phyloP scores from a whole-genome alignment of 768 basidiomycete genomes.

The Hypholoma sublateritium region DNA sequence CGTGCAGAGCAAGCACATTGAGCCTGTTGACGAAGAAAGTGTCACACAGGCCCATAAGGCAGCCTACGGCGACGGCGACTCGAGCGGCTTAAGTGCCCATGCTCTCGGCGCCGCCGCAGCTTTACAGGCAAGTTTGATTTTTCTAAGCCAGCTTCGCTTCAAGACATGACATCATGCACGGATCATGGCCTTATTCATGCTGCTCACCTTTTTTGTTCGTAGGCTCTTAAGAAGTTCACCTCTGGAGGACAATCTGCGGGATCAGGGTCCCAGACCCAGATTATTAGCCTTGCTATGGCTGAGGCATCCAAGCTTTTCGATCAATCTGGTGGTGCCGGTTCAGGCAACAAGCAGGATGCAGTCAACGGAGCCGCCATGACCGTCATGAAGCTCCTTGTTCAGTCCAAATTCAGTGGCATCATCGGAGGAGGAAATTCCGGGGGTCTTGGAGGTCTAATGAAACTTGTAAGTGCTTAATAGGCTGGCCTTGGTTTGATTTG shows the following conservation, averaged over 20 bases:
- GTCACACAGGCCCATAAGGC: conserved; percentile 60
- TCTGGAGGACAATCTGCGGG: conserved; percentile 42
- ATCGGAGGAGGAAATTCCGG: conserved; percentile 69
- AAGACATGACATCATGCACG: background rate
- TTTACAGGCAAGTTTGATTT: conserved; percentile 49
- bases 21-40: conserved; percentile 66
- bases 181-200: background rate
- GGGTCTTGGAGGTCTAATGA: conserved; percentile 60
- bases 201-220: background rate
- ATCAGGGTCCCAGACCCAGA: conserved; percentile 53
- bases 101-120: conserved; percentile 80
- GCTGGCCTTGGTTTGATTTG: background rate
- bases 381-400: conserved; percentile 78
- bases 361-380: conserved; percentile 86
- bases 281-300: conserved; percentile 86
- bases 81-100: conserved; percentile 53
- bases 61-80: conserved; percentile 57
- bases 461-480: conserved; percentile 49
- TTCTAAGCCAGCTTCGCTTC: background rate
- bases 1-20: conserved; percentile 47
- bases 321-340: conserved; percentile 57
- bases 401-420: conserved; percentile 55
- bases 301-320: conserved; percentile 80
- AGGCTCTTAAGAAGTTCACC: conserved; percentile 72
- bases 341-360: conserved; percentile 78